A percentile compares a stretch with the other conserved stretches of the same genome.
phyloP scores from a whole-genome alignment of 108 stramenopile genomes.

The Nitzschia sp. region DNA sequence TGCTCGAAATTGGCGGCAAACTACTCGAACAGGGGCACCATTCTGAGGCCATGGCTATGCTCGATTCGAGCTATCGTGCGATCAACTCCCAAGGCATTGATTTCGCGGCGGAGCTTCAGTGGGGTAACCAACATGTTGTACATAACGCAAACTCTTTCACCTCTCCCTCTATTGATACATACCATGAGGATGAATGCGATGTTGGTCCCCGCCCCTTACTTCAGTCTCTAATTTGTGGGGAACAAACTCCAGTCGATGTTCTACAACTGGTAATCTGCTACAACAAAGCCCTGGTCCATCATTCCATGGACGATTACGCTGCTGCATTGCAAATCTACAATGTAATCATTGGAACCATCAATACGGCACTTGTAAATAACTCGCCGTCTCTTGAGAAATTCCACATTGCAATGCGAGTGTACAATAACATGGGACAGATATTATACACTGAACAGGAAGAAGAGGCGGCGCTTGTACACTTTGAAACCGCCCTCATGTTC shows the following conservation, averaged over 20 bases:
- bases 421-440: conserved; percentile 57
- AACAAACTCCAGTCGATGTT: conserved; percentile 4
- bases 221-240: conserved; percentile 6
- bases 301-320: conserved; percentile 16
- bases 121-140: background rate
- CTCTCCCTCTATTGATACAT: conserved; percentile 18
- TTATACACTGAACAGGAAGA: conserved; percentile 36
- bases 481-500: conserved; percentile 34
- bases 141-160: background rate
- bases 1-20: conserved; percentile 12
- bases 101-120: background rate
- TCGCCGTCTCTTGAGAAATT: background rate
- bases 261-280: conserved; percentile 38
- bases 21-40: conserved; percentile 9
- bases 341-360: conserved; percentile 12
- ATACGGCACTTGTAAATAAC: conserved; percentile 7
- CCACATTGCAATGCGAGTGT: conserved; percentile 38
- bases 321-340: conserved; percentile 28
- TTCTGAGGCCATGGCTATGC: background rate
- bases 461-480: conserved; percentile 27
- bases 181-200: conserved; percentile 57
- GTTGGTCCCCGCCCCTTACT: conserved; percentile 41
- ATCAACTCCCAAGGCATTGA: background rate
- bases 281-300: conserved; percentile 45
- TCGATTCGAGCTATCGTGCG: background rate